phyloP scores from a whole-genome alignment of 192 early-diverging fungal species.

The Thoreauomyces humboldtii region DNA sequence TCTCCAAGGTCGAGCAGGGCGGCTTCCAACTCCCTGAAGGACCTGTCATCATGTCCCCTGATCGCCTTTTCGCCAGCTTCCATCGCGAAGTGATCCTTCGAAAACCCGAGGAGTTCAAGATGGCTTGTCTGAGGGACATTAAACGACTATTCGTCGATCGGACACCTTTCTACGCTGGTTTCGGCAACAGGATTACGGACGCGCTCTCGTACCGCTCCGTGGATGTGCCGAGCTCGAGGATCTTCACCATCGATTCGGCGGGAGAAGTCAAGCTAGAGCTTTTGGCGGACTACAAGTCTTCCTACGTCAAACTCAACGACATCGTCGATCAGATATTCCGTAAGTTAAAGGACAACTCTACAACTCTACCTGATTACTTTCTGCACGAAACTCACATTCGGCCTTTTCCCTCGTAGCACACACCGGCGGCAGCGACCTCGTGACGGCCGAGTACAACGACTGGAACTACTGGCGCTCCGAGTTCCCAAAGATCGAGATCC shows the following conservation, averaged over 20 bases:
- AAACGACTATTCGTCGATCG: constrained; percentile 77
- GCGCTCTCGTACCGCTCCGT: constrained; percentile 93
- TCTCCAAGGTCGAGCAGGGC: constrained; percentile 86
- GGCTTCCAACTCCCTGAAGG: constrained; percentile 87
- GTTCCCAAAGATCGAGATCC: constrained; percentile 27
- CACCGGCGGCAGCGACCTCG: neutral
- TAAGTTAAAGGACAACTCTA: constrained; percentile 20
- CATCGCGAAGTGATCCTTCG: constrained; percentile 93
- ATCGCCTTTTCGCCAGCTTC: constrained; percentile 87
- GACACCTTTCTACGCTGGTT: constrained; percentile 93
- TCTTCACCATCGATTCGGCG: constrained; percentile 92
- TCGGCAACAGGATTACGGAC: constrained; percentile 96
- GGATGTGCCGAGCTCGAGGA: constrained; percentile 86
- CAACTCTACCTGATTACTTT: neutral
- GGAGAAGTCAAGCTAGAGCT: constrained; percentile 92
- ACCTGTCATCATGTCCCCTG: constrained; percentile 93
- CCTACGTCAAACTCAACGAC: constrained; percentile 85
- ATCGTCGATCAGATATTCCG: constrained; percentile 95
- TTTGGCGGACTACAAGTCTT: constrained; percentile 76
- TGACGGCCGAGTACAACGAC: constrained; percentile 30
- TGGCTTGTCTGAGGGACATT: constrained; percentile 90
- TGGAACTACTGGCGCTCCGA: constrained; percentile 31
- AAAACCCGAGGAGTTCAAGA: constrained; percentile 96
- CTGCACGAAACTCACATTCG: neutral
- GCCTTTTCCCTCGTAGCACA: neutral